Conservation (phyloP, 2,329 filamentous ascomycete species). For the Alternaria postmessia region DNA sequence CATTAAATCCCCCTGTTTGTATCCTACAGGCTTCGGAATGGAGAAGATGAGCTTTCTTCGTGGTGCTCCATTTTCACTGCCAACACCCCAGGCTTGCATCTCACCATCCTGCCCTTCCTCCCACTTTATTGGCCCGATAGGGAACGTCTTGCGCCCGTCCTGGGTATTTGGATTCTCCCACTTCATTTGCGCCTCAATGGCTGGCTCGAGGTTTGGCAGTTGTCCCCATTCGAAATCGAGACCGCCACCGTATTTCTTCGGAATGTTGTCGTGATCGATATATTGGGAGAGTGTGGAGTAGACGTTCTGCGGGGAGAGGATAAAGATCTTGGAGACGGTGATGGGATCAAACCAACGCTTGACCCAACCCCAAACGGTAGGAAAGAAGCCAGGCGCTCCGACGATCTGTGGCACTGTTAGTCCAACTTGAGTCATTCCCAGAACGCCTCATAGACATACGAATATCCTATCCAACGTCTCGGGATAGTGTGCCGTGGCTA, state of each 20-base stretch:
- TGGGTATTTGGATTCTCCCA: constrained; percentile 51
- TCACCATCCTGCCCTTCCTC: constrained; percentile 53
- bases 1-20: constrained; percentile 34
- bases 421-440: not conserved
- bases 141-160: constrained; percentile 52
- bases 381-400: constrained; percentile 88
- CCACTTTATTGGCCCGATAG: constrained; percentile 59
- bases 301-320: constrained; percentile 77
- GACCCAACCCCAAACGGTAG: constrained; percentile 92
- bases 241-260: constrained; percentile 86
- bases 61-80: constrained; percentile 53
- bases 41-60: constrained; percentile 52
- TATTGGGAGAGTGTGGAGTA: constrained; percentile 79
- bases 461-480: constrained; percentile 89
- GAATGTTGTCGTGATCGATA: constrained; percentile 83
- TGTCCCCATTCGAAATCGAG: constrained; percentile 84
- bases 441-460: constrained; percentile 50
- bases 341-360: constrained; percentile 93
- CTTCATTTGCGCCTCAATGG: constrained; percentile 52
- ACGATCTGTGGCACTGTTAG: constrained; percentile 67
- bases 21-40: constrained; percentile 43
- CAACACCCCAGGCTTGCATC: constrained; percentile 57
- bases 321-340: constrained; percentile 91
- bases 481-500: constrained; percentile 93
- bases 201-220: constrained; percentile 73